Evolutionary conservation across 768 basidiomycete species (phyloP), one percentile per base, ranked within the genome.

Genomic region (Trametes cingulata): DNA sequence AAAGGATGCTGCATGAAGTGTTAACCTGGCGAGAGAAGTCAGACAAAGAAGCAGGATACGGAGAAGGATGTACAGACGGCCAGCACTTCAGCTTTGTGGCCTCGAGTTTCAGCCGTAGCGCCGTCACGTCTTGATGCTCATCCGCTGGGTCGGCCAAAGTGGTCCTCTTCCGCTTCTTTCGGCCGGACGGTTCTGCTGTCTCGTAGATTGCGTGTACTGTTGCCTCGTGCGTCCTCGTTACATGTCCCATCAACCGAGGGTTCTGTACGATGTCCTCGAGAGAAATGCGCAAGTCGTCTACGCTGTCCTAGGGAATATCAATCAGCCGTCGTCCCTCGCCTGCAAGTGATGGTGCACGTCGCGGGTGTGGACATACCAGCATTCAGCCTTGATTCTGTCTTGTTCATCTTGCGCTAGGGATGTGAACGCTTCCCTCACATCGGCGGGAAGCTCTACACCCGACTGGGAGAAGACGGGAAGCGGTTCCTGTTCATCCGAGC

Each of bases 201-300:
- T 72, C 73, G 47, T 76, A 67, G 3, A 77, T 69, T 17, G 71
- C 62, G 33, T 71, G 71, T 1, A 87, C 71, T 17, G 75, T 72
- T 14, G 76, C 72, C 25, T 86, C 80, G 65, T 89, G 86, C 19
- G 75, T 76, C 61, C 75, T 81, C 52, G 75, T 71, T 48, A 90
- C 75, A 67, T 88, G 76, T 3, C 81, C 82, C 62, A 83, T 85
- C 41, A 88, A 73, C 17, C 70, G 73, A 3, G 88, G 86, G 64
- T 85, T 77, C 40, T 78, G 69, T 77, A 87, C 83, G 19, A 80
- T 74, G 17, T 78, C 72, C 43, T 77, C 72, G 7, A 87, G 65
- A 1, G 75, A 60, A 20, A 74, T 56, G 47, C 75, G 76, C 20
- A 90, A 66, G 58, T 85, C 86, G 36, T 76, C 68, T 37, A 88